Percentiles rank a stretch among this genome's conserved stretches.
These are phyloP conservation scores for Neurospora sp. DNA, from an alignment of 495 filamentous ascomycete genomes.

Conservation along the genomic window DNA sequence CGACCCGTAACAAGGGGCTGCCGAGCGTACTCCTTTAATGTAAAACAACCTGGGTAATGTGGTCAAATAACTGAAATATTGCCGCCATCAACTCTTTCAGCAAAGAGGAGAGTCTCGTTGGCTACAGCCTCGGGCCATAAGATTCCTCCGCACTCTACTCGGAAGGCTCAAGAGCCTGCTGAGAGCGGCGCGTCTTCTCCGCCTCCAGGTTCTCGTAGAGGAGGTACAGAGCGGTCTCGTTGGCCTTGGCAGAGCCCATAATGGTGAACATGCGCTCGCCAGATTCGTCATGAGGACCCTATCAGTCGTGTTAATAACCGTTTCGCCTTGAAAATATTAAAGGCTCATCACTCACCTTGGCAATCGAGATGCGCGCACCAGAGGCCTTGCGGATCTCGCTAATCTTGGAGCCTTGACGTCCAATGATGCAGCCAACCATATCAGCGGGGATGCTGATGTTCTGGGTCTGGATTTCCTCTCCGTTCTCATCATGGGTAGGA, in stretches of 20 bases:
- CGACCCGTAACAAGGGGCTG: constrained; percentile 29
- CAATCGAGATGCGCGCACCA: constrained; percentile 94
- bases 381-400: constrained; percentile 95
- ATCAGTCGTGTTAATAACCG: neutral
- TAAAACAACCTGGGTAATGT: neutral
- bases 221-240: constrained; percentile 90
- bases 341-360: constrained; percentile 47
- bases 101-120: constrained; percentile 7
- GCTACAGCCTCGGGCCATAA: constrained; percentile 18
- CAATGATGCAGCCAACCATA: constrained; percentile 99
- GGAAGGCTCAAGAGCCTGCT: constrained; percentile 40
- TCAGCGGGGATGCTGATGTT: constrained; percentile 99
- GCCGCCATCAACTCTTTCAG: constrained; percentile 1
- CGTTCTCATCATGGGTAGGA: constrained; percentile 83
- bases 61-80: neutral
- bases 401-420: constrained; percentile 87
- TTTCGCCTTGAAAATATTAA: neutral
- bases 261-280: constrained; percentile 99
- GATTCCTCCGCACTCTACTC: constrained; percentile 48
- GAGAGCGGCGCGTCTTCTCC: constrained; percentile 92
- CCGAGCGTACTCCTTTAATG: constrained; percentile 14
- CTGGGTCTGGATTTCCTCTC: constrained; percentile 95
- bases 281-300: constrained; percentile 88
- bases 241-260: constrained; percentile 81
- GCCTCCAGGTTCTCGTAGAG: constrained; percentile 98